Conservation (phyloP, 2,329 filamentous ascomycete genomes). For the Tolypocladium sp. region DNA sequence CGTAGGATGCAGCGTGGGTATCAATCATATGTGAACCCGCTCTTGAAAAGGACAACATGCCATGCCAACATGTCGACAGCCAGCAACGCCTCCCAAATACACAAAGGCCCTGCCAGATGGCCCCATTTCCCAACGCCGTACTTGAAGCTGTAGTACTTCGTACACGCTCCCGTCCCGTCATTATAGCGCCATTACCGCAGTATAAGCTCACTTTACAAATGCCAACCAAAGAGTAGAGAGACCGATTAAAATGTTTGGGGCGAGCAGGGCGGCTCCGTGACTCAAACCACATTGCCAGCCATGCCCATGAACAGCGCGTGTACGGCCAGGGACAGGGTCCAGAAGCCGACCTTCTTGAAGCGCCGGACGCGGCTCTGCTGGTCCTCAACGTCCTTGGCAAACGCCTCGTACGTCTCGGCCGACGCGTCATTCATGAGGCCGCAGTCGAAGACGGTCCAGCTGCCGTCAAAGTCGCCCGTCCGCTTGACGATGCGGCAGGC, state of each 20-base stretch:
- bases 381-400: slow-evolving; percentile 83
- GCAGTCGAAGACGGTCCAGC: slow-evolving; percentile 90
- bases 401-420: slow-evolving; percentile 89
- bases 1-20: background rate
- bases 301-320: slow-evolving; percentile 94
- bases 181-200: background rate
- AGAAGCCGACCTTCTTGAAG: slow-evolving; percentile 92
- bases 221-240: background rate
- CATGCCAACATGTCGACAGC: background rate
- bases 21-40: background rate
- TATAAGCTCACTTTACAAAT: background rate
- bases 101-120: background rate
- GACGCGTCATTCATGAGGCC: slow-evolving; percentile 90
- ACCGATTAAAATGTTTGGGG: background rate
- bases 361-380: slow-evolving; percentile 77
- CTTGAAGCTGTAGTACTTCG: background rate
- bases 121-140: background rate
- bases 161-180: background rate
- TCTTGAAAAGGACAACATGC: background rate
- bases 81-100: background rate
- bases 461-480: slow-evolving; percentile 81
- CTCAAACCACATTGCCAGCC: slow-evolving; percentile 64
- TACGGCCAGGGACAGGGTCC: slow-evolving; percentile 85
- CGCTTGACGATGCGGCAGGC: slow-evolving; percentile 90
- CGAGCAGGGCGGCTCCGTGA: background rate